These are phyloP conservation scores for Macrophomina tecta DNA, from an alignment of 2,329 filamentous ascomycete genomes.

Conservation along the genomic window DNA sequence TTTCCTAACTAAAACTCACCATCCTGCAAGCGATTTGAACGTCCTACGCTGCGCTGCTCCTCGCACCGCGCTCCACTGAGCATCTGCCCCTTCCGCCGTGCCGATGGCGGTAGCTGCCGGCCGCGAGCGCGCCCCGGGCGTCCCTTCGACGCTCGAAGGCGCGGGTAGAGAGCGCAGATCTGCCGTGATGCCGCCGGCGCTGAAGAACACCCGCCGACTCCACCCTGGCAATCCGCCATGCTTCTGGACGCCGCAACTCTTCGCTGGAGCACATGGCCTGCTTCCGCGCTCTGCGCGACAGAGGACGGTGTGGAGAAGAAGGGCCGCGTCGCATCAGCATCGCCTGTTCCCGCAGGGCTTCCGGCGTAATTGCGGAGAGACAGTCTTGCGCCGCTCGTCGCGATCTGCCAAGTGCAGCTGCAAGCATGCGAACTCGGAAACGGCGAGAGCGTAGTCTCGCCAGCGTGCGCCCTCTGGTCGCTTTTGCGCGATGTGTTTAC, in stretches of 20 bases:
- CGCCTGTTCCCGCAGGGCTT: slow-evolving; percentile 23
- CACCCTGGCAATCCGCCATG: slow-evolving; percentile 9
- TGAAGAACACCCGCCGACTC: slow-evolving; percentile 24
- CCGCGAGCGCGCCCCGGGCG: slow-evolving; percentile 15
- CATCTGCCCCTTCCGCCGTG: neutral
- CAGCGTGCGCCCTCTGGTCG: slow-evolving; percentile 14
- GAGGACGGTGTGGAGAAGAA: slow-evolving; percentile 23
- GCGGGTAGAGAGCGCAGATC: slow-evolving; percentile 25
- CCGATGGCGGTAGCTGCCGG: slow-evolving; percentile 9
- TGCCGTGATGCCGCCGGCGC: slow-evolving; percentile 23
- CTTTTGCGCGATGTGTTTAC: slow-evolving; percentile 15
- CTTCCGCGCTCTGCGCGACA: slow-evolving; percentile 19
- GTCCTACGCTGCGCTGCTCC: slow-evolving; percentile 15
- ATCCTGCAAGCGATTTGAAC: slow-evolving; percentile 25
- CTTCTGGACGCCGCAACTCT: slow-evolving; percentile 3
- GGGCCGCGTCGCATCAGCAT: slow-evolving; percentile 28
- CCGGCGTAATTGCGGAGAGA: slow-evolving; percentile 29
- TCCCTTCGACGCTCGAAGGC: slow-evolving; percentile 9
- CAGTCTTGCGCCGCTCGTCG: slow-evolving; percentile 26
- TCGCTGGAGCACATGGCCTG: slow-evolving; percentile 11
- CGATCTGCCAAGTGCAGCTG: slow-evolving; percentile 29
- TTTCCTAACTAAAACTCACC: slow-evolving; percentile 34
- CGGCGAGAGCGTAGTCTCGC: slow-evolving; percentile 20
- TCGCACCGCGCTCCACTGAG: slow-evolving; percentile 10
- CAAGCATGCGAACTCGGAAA: slow-evolving; percentile 27